A percentile compares a stretch with the other conserved stretches of the same genome.
These are phyloP conservation scores for Houttuynia cordata DNA, from an alignment of 164 flowering plant genomes.

Conservation along the genomic window DNA sequence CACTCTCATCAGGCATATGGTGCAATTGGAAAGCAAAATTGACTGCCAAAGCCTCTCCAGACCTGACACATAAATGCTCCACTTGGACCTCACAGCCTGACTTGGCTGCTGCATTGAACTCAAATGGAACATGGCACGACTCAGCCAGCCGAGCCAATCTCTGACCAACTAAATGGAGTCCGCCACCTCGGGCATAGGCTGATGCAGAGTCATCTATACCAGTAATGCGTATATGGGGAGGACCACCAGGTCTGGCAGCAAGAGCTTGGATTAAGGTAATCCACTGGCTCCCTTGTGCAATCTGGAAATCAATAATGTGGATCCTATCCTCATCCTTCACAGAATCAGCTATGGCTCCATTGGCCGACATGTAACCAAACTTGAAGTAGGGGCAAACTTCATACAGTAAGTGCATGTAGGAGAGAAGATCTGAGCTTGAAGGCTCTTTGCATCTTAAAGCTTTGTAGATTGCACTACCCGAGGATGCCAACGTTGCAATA, in stretches of 20 bases:
- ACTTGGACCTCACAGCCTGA: conserved; percentile 34
- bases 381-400: conserved; percentile 80
- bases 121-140: conserved; percentile 51
- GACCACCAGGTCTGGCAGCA: conserved; percentile 58
- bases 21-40: conserved; percentile 59
- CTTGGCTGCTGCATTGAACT: conserved; percentile 37
- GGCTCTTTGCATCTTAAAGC: conserved; percentile 67
- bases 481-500: conserved; percentile 41
- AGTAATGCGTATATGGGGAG: conserved; percentile 59
- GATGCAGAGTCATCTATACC: conserved; percentile 60
- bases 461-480: conserved; percentile 64
- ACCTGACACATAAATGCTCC: conserved; percentile 29
- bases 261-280: conserved; percentile 55
- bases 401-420: conserved; percentile 69
- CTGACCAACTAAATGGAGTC: conserved; percentile 49
- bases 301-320: conserved; percentile 77
- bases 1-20: conserved; percentile 79
- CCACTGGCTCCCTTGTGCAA: conserved; percentile 72
- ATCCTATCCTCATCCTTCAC: conserved; percentile 45
- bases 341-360: conserved; percentile 81
- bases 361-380: conserved; percentile 72
- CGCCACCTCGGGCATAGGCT: conserved; percentile 60
- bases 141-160: conserved; percentile 49
- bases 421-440: conserved; percentile 39
- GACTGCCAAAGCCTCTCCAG: conserved; percentile 64